A percentile compares a stretch with the other conserved stretches of the same genome.
Conservation (phyloP, 129 eudicot species). For the Centaurea solstitialis region DNA sequence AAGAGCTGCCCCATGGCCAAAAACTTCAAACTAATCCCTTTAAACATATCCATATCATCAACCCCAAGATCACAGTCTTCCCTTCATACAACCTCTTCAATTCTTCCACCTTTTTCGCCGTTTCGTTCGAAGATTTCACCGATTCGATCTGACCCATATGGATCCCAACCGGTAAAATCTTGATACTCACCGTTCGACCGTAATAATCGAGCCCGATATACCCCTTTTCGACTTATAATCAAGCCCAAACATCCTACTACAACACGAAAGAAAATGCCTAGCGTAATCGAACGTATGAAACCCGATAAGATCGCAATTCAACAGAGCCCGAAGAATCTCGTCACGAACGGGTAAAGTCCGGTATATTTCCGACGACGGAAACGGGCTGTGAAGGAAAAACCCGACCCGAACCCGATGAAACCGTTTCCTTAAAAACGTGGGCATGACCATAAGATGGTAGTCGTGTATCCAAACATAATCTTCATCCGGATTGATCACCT, state of each 20-base stretch:
- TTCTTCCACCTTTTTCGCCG: constrained; percentile 51
- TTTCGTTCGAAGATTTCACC: constrained; percentile 42
- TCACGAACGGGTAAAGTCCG: constrained; percentile 81
- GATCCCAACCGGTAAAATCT: constrained; percentile 83
- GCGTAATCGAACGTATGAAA: constrained; percentile 97
- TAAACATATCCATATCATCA: constrained; percentile 93
- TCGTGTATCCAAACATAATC: constrained; percentile 95
- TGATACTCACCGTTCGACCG: constrained; percentile 84
- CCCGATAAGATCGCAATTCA: constrained; percentile 92
- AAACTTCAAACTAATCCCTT: constrained; percentile 89
- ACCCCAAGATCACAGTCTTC: constrained; percentile 74
- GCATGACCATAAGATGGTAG: constrained; percentile 86
- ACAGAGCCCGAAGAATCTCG: constrained; percentile 65
- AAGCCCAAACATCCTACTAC: constrained; percentile 90
- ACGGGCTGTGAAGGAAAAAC: constrained; percentile 82
- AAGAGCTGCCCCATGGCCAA: constrained; percentile 74
- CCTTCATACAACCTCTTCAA: constrained; percentile 54
- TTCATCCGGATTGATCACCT: constrained; percentile 80
- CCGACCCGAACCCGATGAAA: constrained; percentile 69
- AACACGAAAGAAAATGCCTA: constrained; percentile 84
- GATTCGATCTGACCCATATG: constrained; percentile 81
- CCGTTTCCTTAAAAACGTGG: constrained; percentile 76
- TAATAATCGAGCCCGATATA: constrained; percentile 84
- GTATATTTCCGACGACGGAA: constrained; percentile 81
- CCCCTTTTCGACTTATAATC: constrained; percentile 82